A percentile compares a stretch with the other conserved stretches of the same genome.
phyloP scores from a whole-genome alignment of 805 yeast genomes.

The Wickerhamomyces bovis region DNA sequence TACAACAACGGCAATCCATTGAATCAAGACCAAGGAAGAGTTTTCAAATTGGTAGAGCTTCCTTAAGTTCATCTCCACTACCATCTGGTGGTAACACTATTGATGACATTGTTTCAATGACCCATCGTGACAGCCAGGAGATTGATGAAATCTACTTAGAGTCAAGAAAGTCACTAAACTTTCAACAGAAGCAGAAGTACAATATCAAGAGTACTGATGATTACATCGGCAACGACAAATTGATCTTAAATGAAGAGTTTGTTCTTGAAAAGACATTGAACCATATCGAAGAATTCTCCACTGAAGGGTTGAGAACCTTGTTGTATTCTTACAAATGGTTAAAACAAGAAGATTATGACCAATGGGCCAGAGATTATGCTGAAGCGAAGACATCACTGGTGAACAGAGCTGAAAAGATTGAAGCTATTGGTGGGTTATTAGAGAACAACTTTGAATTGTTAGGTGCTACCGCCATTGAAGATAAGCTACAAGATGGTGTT shows the following conservation, averaged over 20 bases:
- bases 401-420: constrained; percentile 62
- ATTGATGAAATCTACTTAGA: constrained; percentile 45
- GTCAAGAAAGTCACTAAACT: constrained; percentile 53
- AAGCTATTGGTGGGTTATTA: constrained; percentile 62
- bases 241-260: constrained; percentile 67
- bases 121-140: constrained; percentile 43
- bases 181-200: constrained; percentile 54
- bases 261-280: constrained; percentile 78
- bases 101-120: constrained; percentile 41
- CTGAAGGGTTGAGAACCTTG: constrained; percentile 90
- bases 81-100: constrained; percentile 33
- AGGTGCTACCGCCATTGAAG: constrained; percentile 98
- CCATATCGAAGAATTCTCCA: constrained; percentile 89
- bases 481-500: constrained; percentile 94
- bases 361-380: constrained; percentile 63
- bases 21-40: constrained; percentile 29
- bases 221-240: constrained; percentile 46
- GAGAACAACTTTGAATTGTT: constrained; percentile 64
- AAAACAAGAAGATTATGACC: constrained; percentile 46
- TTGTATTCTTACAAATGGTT: constrained; percentile 78
- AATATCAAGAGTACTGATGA: constrained; percentile 20
- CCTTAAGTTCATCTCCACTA: constrained; percentile 22
- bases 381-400: constrained; percentile 72
- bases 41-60: constrained; percentile 26
- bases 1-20: constrained; percentile 49